A percentile compares a stretch with the other conserved stretches of the same genome.
These are phyloP conservation scores for Arabidopsis hybrid DNA, from an alignment of 441 rosid genomes.

Conservation along the genomic window DNA sequence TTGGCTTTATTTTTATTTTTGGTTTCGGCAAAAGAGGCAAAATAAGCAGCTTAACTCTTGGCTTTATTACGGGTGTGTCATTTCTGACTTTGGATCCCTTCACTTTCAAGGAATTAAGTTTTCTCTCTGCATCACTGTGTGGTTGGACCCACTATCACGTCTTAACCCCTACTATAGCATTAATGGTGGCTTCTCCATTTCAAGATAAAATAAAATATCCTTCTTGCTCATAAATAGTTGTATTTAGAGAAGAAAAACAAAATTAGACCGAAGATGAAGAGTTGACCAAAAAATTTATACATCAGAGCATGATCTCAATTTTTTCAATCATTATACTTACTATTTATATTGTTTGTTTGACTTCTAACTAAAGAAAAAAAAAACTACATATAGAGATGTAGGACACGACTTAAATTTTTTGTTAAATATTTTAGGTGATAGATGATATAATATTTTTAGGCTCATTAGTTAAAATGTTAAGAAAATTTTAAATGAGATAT, in stretches of 20 bases:
- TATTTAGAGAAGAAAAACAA: background rate
- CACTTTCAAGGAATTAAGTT: slow-evolving; percentile 13
- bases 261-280: background rate
- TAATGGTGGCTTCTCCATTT: slow-evolving; percentile 7
- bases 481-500: no score
- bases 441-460: no score
- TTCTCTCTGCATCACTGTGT: background rate
- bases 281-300: slow-evolving; percentile 5
- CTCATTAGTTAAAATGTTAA: no score
- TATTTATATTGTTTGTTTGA: slow-evolving; percentile 7
- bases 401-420: no score
- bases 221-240: background rate
- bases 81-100: slow-evolving; percentile 19
- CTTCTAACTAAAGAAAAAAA: background rate
- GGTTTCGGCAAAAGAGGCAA: background rate
- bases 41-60: background rate
- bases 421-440: no score
- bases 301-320: background rate
- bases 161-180: background rate
- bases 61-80: background rate
- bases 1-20: background rate
- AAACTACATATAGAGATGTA: no score
- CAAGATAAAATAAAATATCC: slow-evolving; percentile 25
- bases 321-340: background rate
- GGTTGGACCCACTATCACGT: slow-evolving; percentile 36